Evolutionary conservation across 257 asterid species (phyloP), one percentile per base, ranked within the genome.

Genomic region (Echium plantagineum): DNA sequence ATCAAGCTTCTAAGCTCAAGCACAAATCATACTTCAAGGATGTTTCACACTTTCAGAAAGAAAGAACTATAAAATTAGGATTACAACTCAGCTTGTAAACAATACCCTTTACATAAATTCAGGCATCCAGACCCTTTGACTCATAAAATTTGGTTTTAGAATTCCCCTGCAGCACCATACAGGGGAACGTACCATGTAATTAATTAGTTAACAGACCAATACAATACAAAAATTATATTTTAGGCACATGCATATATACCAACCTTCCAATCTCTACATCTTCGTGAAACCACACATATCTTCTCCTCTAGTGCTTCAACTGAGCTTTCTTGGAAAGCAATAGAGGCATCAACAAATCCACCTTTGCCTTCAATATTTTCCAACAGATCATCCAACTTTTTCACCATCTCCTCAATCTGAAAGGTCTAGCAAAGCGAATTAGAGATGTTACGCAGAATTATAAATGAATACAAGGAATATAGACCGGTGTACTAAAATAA

Each of bases 381-480:
- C 31, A 88, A 79, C 70, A 91, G 94, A 62, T 24, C 60, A 72
- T 91, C 95, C 76, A 91, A 69, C 68, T 80, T 72, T 49, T 71
- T 77, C 52, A 86, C 80, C 90, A 91, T 86, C 49, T 81, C 97
- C 71, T 82, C 95, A 72, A 82, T 96, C 98, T 90, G 83, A 64
- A 69, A 51, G 52, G 72, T 42, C 64, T 63, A 58, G 62, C 31
- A 68, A 55, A 57, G 58, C 22, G 16, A 60, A 65, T 42, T 57
- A 55, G 22, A 13, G 16, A 42, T 10, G 49, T 38, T 9, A 38
- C 13, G 0, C n/a, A 38, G 48, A 38, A 8, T 38, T 38, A 2
- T 38, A 1, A 38, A 38, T 38, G 48, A 15, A 38, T 38, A 38
- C 15, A 7, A 38, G 15, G 15, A 38, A 38, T 38, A 38, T 38